phyloP scores from a whole-genome alignment of 345 rosid genomes.

The Citrus sp. region DNA sequence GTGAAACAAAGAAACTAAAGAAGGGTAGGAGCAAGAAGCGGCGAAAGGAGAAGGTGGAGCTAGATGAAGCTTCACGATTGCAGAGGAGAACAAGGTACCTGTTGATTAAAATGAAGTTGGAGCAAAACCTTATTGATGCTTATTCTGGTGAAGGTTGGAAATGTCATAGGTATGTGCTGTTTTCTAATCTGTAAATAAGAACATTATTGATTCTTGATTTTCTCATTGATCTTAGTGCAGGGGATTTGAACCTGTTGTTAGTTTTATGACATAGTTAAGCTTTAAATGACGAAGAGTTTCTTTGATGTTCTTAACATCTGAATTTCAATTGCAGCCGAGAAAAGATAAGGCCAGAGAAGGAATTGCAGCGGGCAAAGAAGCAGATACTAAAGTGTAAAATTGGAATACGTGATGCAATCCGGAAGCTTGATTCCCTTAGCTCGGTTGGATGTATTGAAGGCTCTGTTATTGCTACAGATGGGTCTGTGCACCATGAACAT shows the following conservation, averaged over 20 bases:
- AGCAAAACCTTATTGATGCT: conserved; percentile 97
- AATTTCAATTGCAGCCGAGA: conserved; percentile 60
- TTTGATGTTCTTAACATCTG: not conserved
- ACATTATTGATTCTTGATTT: not conserved
- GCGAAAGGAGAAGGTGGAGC: conserved; percentile 43
- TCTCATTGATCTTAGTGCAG: not conserved
- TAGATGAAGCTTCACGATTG: conserved; percentile 75
- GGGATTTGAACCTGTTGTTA: not conserved
- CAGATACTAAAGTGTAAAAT: conserved; percentile 90
- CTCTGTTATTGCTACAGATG: conserved; percentile 86
- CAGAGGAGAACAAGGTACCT: conserved; percentile 88
- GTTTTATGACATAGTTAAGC: not conserved
- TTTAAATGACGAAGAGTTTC: not conserved
- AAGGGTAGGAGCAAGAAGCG: conserved; percentile 43
- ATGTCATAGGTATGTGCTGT: conserved; percentile 78
- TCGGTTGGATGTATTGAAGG: conserved; percentile 80
- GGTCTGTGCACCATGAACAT: conserved; percentile 91
- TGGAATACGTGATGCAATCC: conserved; percentile 85
- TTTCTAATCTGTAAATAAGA: not conserved
- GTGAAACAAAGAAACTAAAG: conserved; percentile 31
- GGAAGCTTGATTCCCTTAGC: conserved; percentile 76
- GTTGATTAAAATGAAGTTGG: conserved; percentile 87
- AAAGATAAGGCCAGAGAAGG: conserved; percentile 91
- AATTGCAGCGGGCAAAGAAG: conserved; percentile 77
- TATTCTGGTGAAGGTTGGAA: conserved; percentile 98